A percentile compares a stretch with the other conserved stretches of the same genome.
phyloP scores from a whole-genome alignment of 345 rosid species.

The Alliaria petiolata region DNA sequence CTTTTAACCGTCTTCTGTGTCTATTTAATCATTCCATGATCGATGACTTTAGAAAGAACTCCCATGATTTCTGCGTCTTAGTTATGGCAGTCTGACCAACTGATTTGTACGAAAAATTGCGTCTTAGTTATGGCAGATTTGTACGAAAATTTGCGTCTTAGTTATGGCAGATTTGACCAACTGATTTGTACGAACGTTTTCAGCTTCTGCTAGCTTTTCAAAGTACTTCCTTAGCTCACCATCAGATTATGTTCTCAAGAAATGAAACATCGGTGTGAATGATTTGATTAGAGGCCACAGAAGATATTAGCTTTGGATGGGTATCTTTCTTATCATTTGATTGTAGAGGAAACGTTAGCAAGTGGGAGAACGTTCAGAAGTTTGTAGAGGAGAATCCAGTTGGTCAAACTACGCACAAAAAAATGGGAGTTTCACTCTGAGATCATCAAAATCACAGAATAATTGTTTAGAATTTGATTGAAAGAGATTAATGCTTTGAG shows the following conservation, averaged over 20 bases:
- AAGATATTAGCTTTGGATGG: neutral
- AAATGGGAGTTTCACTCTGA: conserved; percentile 52
- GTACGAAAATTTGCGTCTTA: too few species aligned
- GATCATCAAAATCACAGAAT: conserved; percentile 15
- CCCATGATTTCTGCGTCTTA: too few species aligned
- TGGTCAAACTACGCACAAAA: conserved; percentile 54
- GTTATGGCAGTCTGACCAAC: too few species aligned
- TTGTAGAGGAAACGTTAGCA: conserved; percentile 43
- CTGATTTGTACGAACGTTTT: too few species aligned
- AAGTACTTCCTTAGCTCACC: neutral
- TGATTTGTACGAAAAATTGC: too few species aligned
- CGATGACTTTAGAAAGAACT: too few species aligned
- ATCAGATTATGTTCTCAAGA: neutral
- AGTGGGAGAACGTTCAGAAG: conserved; percentile 46
- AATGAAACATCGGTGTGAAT: neutral
- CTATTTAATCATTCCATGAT: too few species aligned
- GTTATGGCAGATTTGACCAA: too few species aligned
- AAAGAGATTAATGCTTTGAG: too few species aligned
- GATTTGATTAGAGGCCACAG: neutral
- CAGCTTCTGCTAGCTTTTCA: neutral
- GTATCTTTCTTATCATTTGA: neutral
- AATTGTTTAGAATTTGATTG: too few species aligned
- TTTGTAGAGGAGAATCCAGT: conserved; percentile 59
- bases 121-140: too few species aligned
- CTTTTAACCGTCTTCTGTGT: too few species aligned